These are phyloP conservation scores for Sporothrix schenckii DNA, from an alignment of 2,329 filamentous ascomycete genomes.

Conservation along the genomic window DNA sequence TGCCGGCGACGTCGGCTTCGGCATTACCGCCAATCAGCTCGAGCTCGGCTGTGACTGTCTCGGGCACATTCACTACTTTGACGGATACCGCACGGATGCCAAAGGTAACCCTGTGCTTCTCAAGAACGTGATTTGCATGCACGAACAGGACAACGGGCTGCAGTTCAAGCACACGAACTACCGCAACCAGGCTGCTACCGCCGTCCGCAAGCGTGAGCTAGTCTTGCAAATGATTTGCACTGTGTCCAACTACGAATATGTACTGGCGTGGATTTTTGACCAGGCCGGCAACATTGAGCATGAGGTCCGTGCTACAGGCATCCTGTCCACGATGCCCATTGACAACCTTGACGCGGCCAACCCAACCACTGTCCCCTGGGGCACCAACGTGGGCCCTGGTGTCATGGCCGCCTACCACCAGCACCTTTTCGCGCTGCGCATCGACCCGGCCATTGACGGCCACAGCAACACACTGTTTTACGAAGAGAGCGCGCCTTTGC, in stretches of 20 bases:
- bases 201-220: conserved; percentile 62
- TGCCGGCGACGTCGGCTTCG: conserved; percentile 69
- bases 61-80: conserved; percentile 65
- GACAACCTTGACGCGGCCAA: conserved; percentile 50
- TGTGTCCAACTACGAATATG: conserved; percentile 70
- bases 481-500: conserved; percentile 48
- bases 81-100: conserved; percentile 61
- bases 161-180: conserved; percentile 74
- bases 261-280: conserved; percentile 58
- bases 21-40: conserved; percentile 69
- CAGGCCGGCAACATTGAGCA: conserved; percentile 63
- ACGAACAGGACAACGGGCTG: conserved; percentile 52
- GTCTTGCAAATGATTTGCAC: conserved; percentile 71
- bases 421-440: conserved; percentile 66
- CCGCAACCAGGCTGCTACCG: conserved; percentile 62
- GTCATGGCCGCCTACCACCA: conserved; percentile 71
- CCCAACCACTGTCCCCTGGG: conserved; percentile 52
- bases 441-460: conserved; percentile 60
- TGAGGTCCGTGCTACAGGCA: conserved; percentile 67
- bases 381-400: conserved; percentile 65
- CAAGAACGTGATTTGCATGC: conserved; percentile 59
- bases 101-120: conserved; percentile 64
- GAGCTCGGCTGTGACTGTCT: conserved; percentile 70
- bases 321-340: conserved; percentile 65
- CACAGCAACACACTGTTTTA: conserved; percentile 55